Evolutionary conservation across 116 monocot genomes (phyloP), one percentile per base, ranked within the genome.

Genomic region (Phalaenopsis hybrid): DNA sequence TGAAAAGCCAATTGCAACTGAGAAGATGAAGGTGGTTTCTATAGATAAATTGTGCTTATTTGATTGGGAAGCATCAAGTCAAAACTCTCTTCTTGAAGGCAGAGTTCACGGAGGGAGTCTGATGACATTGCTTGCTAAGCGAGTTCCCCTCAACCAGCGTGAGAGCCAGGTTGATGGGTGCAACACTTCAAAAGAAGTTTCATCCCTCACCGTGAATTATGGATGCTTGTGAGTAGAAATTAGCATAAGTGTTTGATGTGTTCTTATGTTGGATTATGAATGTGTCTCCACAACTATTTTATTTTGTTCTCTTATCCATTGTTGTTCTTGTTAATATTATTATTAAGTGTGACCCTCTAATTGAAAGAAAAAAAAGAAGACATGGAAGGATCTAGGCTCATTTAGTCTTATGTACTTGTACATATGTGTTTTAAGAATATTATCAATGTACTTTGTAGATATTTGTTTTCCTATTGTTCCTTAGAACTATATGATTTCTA

Each of bases 21-120:
- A 77, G 37, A 77, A 69, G 52, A 79, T 57, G 80, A 80, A 80
- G 44, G 83, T 77, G 6, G 33, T 33, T 41, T 41, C 18, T 11
- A 65, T 55, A 76, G 78, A 59, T 52, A n/a, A 15, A 73, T 59
- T 11, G 16, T 4, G 11, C 23, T 41, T 57, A 15, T 65, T 21
- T 25, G 23, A 43, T 41, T 57, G 7, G 74, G 57, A 21, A 5
- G 6, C 15, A 37, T 37, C 23, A 3, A 63, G 69, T 12, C 6
- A 57, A 8, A 65, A 15, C 17, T 57, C 84, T 20, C 4, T 81
- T 65, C 78, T 82, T 0, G 87, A 87, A 84, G 84, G 87, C 10
- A 78, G 84, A 61, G 84, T 87, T 34, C 87, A 87, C 82, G 87
- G 87, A 28, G 82, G 84, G 9, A 76, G 79, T 41, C 65, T 87